phyloP scores from a whole-genome alignment of 495 filamentous ascomycete species.

The Hypoxylon fuscum region DNA sequence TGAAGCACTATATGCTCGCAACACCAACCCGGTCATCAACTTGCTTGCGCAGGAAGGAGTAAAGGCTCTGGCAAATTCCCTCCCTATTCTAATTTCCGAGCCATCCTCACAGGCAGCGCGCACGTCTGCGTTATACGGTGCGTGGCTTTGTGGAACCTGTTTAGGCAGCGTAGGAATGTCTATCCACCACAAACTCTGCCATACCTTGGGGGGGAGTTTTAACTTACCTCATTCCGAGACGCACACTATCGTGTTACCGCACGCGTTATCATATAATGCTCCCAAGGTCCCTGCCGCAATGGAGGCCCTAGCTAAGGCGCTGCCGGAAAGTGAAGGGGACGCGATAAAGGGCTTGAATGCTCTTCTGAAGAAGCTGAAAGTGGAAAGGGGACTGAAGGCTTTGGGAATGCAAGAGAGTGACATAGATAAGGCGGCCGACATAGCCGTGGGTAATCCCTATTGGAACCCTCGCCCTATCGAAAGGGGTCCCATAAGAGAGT shows the following conservation, averaged over 20 bases:
- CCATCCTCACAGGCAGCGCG: conserved; percentile 61
- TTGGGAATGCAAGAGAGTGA: conserved; percentile 73
- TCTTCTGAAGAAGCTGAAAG: conserved; percentile 64
- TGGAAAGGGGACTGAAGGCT: conserved; percentile 65
- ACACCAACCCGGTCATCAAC: conserved; percentile 68
- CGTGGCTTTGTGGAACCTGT: conserved; percentile 72
- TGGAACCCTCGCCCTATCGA: conserved; percentile 70
- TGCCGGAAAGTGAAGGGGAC: conserved; percentile 65
- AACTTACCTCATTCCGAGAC: conserved; percentile 76
- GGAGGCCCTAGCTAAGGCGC: conserved; percentile 63
- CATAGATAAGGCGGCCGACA: conserved; percentile 71
- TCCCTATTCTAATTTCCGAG: conserved; percentile 64
- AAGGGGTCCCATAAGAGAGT: conserved; percentile 65
- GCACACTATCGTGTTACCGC: conserved; percentile 72
- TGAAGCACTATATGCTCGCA: conserved; percentile 72
- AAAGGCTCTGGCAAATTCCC: conserved; percentile 60
- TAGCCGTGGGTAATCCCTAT: conserved; percentile 71
- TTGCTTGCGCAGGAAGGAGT: conserved; percentile 67
- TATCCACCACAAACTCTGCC: conserved; percentile 77
- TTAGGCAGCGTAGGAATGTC: conserved; percentile 74
- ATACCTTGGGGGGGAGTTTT: conserved; percentile 73
- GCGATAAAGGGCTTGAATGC: conserved; percentile 70
- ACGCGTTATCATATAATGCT: conserved; percentile 74
- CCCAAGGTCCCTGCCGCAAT: conserved; percentile 68
- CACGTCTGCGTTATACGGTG: conserved; percentile 68